Percentiles rank a stretch among this genome's conserved stretches.
These are phyloP conservation scores for Zoysia matrella DNA, from an alignment of 202 grass and related monocot genomes.

Conservation along the genomic window DNA sequence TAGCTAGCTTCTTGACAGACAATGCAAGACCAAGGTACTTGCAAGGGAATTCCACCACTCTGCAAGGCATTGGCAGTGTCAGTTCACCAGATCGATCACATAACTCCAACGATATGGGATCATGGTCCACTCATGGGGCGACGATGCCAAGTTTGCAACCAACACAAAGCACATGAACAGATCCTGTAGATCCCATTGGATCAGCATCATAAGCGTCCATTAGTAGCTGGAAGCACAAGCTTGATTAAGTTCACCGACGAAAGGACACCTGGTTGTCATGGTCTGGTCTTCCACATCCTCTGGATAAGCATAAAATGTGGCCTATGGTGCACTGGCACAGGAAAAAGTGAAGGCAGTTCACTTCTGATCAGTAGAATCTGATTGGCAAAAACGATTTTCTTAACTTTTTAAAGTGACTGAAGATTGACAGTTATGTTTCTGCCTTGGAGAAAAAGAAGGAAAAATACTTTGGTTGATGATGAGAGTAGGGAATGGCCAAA, in stretches of 20 bases:
- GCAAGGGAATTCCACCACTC: neutral
- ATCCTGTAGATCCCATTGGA: too few relatives aligned
- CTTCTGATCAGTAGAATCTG: too few relatives aligned
- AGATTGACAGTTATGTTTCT: neutral
- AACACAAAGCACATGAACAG: too few relatives aligned
- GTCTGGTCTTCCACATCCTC: neutral
- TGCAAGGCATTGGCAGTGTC: neutral
- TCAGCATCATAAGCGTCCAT: too few relatives aligned
- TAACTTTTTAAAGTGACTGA: neutral
- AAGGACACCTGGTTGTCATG: neutral
- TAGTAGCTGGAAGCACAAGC: too few relatives aligned
- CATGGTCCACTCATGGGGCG: too few relatives aligned
- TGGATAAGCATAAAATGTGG: neutral
- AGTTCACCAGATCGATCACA: too few relatives aligned
- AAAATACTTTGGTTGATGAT: conserved; percentile 4
- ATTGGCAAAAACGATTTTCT: neutral
- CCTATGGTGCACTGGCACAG: neutral
- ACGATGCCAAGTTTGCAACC: too few relatives aligned
- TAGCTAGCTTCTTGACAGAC: neutral
- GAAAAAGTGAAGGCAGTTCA: neutral
- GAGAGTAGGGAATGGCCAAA: neutral
- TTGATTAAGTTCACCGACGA: neutral
- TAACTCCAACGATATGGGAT: too few relatives aligned
- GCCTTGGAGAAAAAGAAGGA: neutral
- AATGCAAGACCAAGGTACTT: neutral